phyloP scores from a whole-genome alignment of 2,329 filamentous ascomycete genomes.

The Fusarium drepaniforme region DNA sequence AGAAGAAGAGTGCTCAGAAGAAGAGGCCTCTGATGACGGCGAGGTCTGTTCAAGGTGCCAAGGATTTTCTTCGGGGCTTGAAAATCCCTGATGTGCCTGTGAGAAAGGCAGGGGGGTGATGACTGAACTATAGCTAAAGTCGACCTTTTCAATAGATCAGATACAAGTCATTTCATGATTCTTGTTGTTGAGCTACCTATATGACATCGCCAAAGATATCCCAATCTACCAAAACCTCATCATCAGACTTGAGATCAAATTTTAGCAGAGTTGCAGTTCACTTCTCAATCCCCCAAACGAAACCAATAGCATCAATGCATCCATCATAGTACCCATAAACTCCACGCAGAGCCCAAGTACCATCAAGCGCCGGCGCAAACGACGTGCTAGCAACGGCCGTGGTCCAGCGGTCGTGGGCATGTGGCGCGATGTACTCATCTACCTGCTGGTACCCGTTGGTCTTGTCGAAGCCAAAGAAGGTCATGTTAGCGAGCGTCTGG shows the following conservation, averaged over 20 bases:
- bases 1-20: not conserved
- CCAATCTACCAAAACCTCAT: not conserved
- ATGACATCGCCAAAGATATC: not conserved
- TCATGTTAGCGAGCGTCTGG: not conserved
- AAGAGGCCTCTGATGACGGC: not conserved
- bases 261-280: not conserved
- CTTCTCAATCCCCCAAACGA: not conserved
- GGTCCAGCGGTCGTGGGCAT: not conserved
- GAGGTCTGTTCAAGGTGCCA: not conserved
- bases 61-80: not conserved
- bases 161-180: not conserved
- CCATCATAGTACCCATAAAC: not conserved
- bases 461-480: not conserved
- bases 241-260: not conserved
- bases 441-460: not conserved
- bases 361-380: not conserved
- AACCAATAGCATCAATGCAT: not conserved
- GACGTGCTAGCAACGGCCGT: not conserved
- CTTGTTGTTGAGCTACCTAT: not conserved
- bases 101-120: not conserved
- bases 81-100: not conserved
- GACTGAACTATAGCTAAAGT: not conserved
- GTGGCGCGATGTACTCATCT: not conserved
- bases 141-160: not conserved
- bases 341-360: not conserved